Evolutionary conservation across 2,329 filamentous ascomycete genomes (phyloP).

Genomic region (Apiospora arundinis): DNA sequence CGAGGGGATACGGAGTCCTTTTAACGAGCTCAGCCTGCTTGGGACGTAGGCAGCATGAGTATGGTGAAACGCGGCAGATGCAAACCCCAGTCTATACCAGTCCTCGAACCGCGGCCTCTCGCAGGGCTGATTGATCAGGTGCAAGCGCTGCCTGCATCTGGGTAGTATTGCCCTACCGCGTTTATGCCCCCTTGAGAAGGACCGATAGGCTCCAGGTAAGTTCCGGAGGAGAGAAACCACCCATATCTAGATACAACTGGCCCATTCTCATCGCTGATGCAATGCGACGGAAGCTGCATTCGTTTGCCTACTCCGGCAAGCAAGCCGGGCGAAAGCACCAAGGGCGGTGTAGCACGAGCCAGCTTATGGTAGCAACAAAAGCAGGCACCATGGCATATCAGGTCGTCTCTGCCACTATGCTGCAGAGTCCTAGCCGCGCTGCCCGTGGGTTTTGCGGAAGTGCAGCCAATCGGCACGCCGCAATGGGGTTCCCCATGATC

Average conservation of each 20-base stretch:
- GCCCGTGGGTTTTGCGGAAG: neutral
- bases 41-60: neutral
- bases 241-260: constrained; percentile 4
- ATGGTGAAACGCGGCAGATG: constrained; percentile 10
- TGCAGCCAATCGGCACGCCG: neutral
- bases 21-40: neutral
- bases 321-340: neutral
- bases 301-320: neutral
- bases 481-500: neutral
- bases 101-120: neutral
- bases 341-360: neutral
- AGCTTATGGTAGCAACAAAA: neutral
- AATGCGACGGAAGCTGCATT: neutral
- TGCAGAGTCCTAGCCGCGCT: constrained; percentile 2
- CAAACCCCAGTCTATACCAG: neutral
- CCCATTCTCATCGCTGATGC: neutral
- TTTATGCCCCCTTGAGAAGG: neutral
- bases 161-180: neutral
- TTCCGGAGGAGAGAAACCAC: neutral
- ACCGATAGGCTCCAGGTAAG: neutral
- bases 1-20: neutral
- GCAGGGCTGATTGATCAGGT: neutral
- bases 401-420: neutral
- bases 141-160: constrained; percentile 11
- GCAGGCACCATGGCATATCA: neutral